These are phyloP conservation scores for Oehlia diaphana DNA, from an alignment of 192 early-diverging fungal species.

Conservation along the genomic window DNA sequence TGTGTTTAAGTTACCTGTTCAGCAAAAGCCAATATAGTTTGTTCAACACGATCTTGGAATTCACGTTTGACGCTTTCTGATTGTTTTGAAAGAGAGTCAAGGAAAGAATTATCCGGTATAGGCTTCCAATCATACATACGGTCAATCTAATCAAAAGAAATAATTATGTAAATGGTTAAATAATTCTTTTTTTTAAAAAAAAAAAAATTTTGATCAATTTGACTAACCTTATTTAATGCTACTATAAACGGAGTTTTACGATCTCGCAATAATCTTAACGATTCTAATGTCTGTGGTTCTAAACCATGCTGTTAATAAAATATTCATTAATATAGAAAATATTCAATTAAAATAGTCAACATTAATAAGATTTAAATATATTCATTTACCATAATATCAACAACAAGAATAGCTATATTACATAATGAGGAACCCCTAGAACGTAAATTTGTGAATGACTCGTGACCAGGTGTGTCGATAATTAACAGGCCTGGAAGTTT, in stretches of 20 bases:
- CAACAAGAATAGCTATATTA: slow-evolving; percentile 99
- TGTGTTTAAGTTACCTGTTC: slow-evolving; percentile 55
- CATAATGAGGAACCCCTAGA: slow-evolving; percentile 95
- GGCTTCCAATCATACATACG: slow-evolving; percentile 93
- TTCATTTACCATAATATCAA: slow-evolving; percentile 85
- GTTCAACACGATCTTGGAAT: slow-evolving; percentile 78
- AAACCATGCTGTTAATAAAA: slow-evolving; percentile 68
- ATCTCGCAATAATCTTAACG: slow-evolving; percentile 84
- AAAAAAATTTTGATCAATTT: neutral
- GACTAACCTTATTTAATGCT: slow-evolving; percentile 83
- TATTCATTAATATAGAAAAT: neutral
- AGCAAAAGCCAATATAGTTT: slow-evolving; percentile 84
- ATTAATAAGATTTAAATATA: neutral
- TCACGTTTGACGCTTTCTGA: slow-evolving; percentile 71
- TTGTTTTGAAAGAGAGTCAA: slow-evolving; percentile 78
- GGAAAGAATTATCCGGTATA: slow-evolving; percentile 78
- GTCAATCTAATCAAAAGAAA: slow-evolving; percentile 63
- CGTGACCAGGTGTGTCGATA: slow-evolving; percentile 99
- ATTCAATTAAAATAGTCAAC: neutral
- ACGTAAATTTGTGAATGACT: slow-evolving; percentile 95
- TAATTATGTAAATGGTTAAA: neutral
- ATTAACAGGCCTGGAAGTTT: slow-evolving; percentile 72
- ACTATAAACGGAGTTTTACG: slow-evolving; percentile 98
- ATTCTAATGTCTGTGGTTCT: slow-evolving; percentile 98
- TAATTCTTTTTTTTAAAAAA: too few species aligned